A percentile compares a stretch with the other conserved stretches of the same genome.
Conservation (phyloP, 257 asterid species). For the Primulina tabacum region DNA sequence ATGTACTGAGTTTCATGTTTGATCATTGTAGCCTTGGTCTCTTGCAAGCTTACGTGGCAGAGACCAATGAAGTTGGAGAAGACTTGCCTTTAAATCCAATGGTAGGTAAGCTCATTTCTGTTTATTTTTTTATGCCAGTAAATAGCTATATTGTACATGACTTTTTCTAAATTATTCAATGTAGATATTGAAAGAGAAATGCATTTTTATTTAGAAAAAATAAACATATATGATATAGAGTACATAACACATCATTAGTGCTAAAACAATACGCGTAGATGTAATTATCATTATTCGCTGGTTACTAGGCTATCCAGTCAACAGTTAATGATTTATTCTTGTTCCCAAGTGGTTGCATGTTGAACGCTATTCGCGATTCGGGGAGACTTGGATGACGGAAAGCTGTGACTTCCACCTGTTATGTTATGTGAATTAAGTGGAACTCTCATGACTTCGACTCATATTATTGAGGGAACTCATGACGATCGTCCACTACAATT, state of each 20-base stretch:
- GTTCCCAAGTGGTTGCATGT: neutral
- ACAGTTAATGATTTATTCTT: too few relatives aligned
- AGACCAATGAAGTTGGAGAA: slow-evolving; percentile 41
- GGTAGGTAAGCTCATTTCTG: slow-evolving; percentile 72
- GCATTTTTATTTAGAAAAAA: slow-evolving; percentile 7
- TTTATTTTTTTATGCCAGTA: slow-evolving; percentile 20
- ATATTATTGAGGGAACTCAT: too few relatives aligned
- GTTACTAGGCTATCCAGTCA: too few relatives aligned
- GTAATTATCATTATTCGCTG: too few relatives aligned
- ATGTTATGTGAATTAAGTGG: too few relatives aligned
- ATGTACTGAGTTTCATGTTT: slow-evolving; percentile 43
- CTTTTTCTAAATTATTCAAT: neutral
- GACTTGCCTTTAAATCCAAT: slow-evolving; percentile 75
- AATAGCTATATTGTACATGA: neutral
- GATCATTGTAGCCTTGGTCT: slow-evolving; percentile 67
- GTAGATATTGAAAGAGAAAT: slow-evolving; percentile 5
- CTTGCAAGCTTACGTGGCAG: slow-evolving; percentile 60
- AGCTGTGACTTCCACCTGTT: too few relatives aligned
- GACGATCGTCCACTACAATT: too few relatives aligned
- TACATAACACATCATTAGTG: too few relatives aligned
- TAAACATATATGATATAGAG: neutral
- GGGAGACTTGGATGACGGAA: too few relatives aligned
- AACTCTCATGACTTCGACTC: too few relatives aligned
- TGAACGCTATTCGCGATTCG: slow-evolving; percentile 9
- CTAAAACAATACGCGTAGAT: too few relatives aligned